Evolutionary conservation across 345 rosid species (phyloP).

Genomic region (Orychophragmus violaceus): DNA sequence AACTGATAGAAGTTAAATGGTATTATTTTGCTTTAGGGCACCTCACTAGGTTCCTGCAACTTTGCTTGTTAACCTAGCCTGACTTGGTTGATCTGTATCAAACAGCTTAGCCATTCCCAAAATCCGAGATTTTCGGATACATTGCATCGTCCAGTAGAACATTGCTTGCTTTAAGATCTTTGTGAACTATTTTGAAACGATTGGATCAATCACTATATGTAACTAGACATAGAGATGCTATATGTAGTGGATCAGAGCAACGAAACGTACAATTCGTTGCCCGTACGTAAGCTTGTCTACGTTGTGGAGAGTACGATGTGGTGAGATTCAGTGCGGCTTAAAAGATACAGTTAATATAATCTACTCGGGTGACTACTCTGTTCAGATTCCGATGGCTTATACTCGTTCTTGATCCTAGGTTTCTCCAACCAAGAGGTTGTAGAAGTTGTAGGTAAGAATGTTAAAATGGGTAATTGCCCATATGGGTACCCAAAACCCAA

Average conservation of each 20-base stretch:
- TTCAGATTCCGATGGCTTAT: not conserved
- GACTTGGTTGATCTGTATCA: not conserved
- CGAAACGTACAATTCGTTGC: not conserved
- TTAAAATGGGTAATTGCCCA: too few relatives aligned
- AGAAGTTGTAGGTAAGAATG: not conserved
- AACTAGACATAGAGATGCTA: not conserved
- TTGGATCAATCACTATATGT: not conserved
- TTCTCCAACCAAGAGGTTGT: not conserved
- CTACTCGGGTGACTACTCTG: not conserved
- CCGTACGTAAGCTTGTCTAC: not conserved
- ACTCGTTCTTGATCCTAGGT: not conserved
- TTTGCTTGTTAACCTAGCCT: constrained; percentile 6
- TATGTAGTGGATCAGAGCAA: not conserved
- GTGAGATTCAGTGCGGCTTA: not conserved
- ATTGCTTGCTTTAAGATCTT: constrained; percentile 24
- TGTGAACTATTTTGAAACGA: constrained; percentile 39
- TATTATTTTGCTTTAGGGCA: not conserved
- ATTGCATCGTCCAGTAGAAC: constrained; percentile 36
- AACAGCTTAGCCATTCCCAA: constrained; percentile 45
- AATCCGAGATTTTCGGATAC: constrained; percentile 52
- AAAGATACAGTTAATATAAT: not conserved
- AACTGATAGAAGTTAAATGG: not conserved
- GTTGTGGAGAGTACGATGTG: not conserved
- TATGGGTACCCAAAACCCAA: too few relatives aligned
- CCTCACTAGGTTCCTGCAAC: constrained; percentile 43